These are phyloP conservation scores for Cephalotrichum gorgonifer DNA, from an alignment of 2,329 filamentous ascomycete genomes.

Conservation along the genomic window DNA sequence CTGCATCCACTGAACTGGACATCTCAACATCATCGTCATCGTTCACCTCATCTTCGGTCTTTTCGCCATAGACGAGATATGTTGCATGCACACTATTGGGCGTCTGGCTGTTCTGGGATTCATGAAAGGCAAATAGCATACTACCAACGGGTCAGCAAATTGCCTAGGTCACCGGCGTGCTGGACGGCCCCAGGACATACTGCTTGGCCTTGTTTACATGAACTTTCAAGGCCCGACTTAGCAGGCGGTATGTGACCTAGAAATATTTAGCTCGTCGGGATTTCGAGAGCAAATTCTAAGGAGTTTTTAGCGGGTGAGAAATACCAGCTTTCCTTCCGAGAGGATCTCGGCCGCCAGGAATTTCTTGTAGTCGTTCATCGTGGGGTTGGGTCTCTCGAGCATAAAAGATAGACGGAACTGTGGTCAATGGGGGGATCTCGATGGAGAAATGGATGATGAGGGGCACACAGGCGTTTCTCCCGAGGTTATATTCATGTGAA, in stretches of 20 bases:
- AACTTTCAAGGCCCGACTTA: slow-evolving; percentile 74
- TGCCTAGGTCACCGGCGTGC: neutral
- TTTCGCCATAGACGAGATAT: slow-evolving; percentile 67
- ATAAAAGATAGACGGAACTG: neutral
- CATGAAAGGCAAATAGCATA: slow-evolving; percentile 81
- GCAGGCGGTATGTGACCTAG: slow-evolving; percentile 75
- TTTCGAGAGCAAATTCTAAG: neutral
- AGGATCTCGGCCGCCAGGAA: slow-evolving; percentile 69
- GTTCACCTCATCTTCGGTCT: slow-evolving; percentile 34
- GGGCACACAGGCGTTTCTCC: too few relatives aligned
- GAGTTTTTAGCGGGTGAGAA: slow-evolving; percentile 16
- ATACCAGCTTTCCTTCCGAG: slow-evolving; percentile 62
- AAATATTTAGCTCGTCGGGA: neutral
- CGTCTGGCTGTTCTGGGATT: slow-evolving; percentile 64
- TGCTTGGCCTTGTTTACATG: slow-evolving; percentile 85
- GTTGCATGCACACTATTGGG: slow-evolving; percentile 75
- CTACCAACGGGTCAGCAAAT: slow-evolving; percentile 29
- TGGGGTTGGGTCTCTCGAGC: neutral
- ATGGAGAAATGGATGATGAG: too few relatives aligned
- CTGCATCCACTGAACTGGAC: slow-evolving; percentile 44
- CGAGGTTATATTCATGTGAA: too few relatives aligned
- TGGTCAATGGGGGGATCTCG: neutral
- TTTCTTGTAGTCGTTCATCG: slow-evolving; percentile 50
- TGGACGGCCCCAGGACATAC: slow-evolving; percentile 35
- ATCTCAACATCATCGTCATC: slow-evolving; percentile 60